Evolutionary conservation across 164 flowering plant species (phyloP).

Genomic region (Paratinospora sagittata): DNA sequence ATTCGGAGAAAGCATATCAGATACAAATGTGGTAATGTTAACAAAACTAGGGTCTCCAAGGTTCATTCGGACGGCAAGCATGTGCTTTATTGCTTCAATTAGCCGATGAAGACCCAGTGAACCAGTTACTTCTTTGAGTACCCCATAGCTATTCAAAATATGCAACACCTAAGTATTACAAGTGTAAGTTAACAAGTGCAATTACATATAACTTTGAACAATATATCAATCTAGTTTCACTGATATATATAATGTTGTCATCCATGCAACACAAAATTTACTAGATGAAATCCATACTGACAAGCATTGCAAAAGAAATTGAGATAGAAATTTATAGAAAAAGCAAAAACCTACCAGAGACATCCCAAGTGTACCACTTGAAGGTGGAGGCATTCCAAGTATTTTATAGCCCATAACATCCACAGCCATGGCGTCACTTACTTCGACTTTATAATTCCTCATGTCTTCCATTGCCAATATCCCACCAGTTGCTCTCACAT

Average conservation of each 20-base stretch:
- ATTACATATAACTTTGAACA: not conserved
- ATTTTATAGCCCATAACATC: slow-evolving; percentile 66
- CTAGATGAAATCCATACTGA: too few relatives aligned
- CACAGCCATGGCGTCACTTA: slow-evolving; percentile 51
- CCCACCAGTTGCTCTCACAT: slow-evolving; percentile 78
- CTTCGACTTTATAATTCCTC: slow-evolving; percentile 56
- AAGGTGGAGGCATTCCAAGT: slow-evolving; percentile 95
- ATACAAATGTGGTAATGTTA: slow-evolving; percentile 19
- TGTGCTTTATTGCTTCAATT: slow-evolving; percentile 83
- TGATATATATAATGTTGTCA: not conserved
- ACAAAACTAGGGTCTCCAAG: slow-evolving; percentile 62
- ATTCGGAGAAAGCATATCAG: slow-evolving; percentile 69
- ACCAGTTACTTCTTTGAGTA: slow-evolving; percentile 42
- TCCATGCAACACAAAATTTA: not conserved
- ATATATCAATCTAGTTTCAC: not conserved
- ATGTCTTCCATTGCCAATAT: slow-evolving; percentile 89
- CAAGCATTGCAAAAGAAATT: not conserved
- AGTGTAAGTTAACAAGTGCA: not conserved
- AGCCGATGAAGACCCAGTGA: slow-evolving; percentile 71
- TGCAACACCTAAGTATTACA: slow-evolving; percentile 54
- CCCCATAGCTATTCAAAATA: slow-evolving; percentile 60
- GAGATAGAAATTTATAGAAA: not conserved
- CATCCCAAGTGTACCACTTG: slow-evolving; percentile 86
- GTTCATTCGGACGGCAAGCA: slow-evolving; percentile 82
- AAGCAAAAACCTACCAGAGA: slow-evolving; percentile 45